Base-by-base conservation (phyloP, 345 rosid species). In the Microthlaspi erraticum region DNA sequence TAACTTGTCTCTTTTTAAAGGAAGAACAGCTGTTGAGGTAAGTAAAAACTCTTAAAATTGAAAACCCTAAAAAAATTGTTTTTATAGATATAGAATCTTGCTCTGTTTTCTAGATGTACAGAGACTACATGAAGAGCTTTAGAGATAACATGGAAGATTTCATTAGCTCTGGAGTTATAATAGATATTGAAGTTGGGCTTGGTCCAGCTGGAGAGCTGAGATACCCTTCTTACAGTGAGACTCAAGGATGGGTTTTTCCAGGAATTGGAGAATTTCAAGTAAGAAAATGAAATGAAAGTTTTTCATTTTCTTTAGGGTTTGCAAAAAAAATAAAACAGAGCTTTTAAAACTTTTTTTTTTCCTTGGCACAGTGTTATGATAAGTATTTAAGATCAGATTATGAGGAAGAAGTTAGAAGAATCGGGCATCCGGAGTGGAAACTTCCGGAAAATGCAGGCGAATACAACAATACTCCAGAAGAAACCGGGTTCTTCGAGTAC, bases 121-220 rank as follows among this genome's bases (percentile, higher is more conserved):
- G 86, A 36, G 97, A 86, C 72, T 87, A 77, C 81, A 86, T 93
- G 93, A 86, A 73, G 83, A 93, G 97, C 81, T 90, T 90, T 84
- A 87, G 78, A 76, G 83, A 86, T 31, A 81, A 62, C 61, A 88
- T 90, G 96, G 78, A 79, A 5, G 96, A 90, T 75, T 88, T 86
- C 64, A 71, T 93, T 3, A 87, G 83, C 75, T 76, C 88, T 59
- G 91, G 86, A 39, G 66, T 78, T 44, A 78, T 93, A 64, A 75
- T 90, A 59, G 97, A 87, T 75, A 86, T 90, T 52, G 97, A 93
- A 86, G 92, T 88, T 57, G 97, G 98, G 49, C 88, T 90, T 72
- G 94, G 98, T 45, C 92, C 97, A 32, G 92, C 96, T 18, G 97
- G 97, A 60, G 98, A 93, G 80, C 89, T 90, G 12, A 84, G 98